A percentile compares a stretch with the other conserved stretches of the same genome.
Conservation (phyloP, 108 stramenopile genomes). For the Nannochloropsis salina region DNA sequence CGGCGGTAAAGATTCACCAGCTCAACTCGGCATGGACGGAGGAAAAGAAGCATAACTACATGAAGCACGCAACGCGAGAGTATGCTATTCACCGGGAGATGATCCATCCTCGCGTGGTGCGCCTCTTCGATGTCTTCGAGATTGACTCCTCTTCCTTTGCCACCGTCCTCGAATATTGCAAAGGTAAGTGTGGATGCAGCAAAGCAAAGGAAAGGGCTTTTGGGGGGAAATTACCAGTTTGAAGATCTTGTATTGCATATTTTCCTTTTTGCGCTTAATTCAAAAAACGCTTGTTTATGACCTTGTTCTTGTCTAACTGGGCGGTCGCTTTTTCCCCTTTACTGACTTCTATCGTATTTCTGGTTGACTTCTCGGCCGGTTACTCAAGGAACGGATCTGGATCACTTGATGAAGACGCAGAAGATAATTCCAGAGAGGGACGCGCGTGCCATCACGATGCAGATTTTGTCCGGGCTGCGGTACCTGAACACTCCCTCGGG, state of each 20-base stretch:
- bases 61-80: slow-evolving; percentile 94
- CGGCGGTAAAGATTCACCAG: slow-evolving; percentile 97
- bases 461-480: slow-evolving; percentile 84
- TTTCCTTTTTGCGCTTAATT: background rate
- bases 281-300: too few species aligned
- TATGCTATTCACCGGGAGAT: slow-evolving; percentile 93
- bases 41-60: slow-evolving; percentile 85
- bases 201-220: background rate
- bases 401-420: slow-evolving; percentile 71
- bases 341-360: too few species aligned
- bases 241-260: background rate
- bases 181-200: slow-evolving; percentile 49
- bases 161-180: slow-evolving; percentile 91
- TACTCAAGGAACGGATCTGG: slow-evolving; percentile 65
- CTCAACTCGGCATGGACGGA: slow-evolving; percentile 90
- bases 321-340: background rate
- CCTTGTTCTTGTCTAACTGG: background rate
- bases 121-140: slow-evolving; percentile 93
- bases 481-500: slow-evolving; percentile 81
- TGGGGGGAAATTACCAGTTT: slow-evolving; percentile 23
- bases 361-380: too few species aligned
- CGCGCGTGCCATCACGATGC: slow-evolving; percentile 80
- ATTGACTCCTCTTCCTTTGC: slow-evolving; percentile 92
- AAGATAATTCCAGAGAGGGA: slow-evolving; percentile 77
- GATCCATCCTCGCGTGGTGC: slow-evolving; percentile 92